phyloP scores from a whole-genome alignment of 23 red algal species.

The Gracilaria gracilis region DNA sequence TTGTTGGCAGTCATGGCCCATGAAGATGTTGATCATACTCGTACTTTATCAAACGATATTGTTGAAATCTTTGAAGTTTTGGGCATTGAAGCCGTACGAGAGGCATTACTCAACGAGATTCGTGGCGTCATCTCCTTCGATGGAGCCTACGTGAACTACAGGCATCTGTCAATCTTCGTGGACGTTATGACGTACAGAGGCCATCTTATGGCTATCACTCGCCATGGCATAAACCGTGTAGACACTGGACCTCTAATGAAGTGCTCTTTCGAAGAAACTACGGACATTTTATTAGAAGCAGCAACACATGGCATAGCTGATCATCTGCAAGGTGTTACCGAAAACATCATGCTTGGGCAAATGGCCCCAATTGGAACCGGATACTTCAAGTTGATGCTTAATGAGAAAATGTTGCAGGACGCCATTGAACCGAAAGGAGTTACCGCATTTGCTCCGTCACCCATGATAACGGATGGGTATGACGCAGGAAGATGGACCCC shows the following conservation, averaged over 20 bases:
- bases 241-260: slow-evolving; percentile 90
- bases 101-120: slow-evolving; percentile 89
- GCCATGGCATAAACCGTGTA: slow-evolving; percentile 91
- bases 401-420: slow-evolving; percentile 82
- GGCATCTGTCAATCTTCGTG: slow-evolving; percentile 91
- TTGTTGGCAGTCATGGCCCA: slow-evolving; percentile 91
- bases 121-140: slow-evolving; percentile 94
- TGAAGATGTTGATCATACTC: slow-evolving; percentile 84
- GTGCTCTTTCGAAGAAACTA: slow-evolving; percentile 98
- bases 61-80: slow-evolving; percentile 91
- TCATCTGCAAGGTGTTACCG: slow-evolving; percentile 78
- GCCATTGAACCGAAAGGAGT: slow-evolving; percentile 59
- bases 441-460: slow-evolving; percentile 21
- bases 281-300: slow-evolving; percentile 91
- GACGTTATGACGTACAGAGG: slow-evolving; percentile 98
- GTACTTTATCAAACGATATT: slow-evolving; percentile 97
- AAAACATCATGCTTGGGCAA: slow-evolving; percentile 99
- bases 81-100: slow-evolving; percentile 94
- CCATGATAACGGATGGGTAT: slow-evolving; percentile 26
- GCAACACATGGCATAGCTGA: slow-evolving; percentile 86
- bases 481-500: slow-evolving; percentile 19
- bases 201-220: slow-evolving; percentile 91
- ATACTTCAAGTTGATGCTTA: slow-evolving; percentile 86
- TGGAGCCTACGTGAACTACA: slow-evolving; percentile 95
- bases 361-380: slow-evolving; percentile 89